These are phyloP conservation scores for Eremomyces bilateralis DNA, from an alignment of 495 filamentous ascomycete genomes.

Conservation along the genomic window DNA sequence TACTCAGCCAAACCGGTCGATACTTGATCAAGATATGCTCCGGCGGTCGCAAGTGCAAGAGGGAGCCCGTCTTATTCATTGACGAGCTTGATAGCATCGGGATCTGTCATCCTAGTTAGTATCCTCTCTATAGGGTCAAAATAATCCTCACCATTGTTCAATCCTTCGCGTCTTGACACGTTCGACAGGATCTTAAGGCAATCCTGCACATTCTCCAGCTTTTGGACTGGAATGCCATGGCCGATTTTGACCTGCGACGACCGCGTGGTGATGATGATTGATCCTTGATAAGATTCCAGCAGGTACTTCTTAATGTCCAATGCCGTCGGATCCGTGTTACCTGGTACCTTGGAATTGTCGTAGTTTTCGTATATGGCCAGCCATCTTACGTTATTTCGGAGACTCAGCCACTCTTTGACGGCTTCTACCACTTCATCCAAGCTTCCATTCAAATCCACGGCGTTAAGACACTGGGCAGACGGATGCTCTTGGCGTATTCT, in stretches of 20 bases:
- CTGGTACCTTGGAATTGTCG: constrained; percentile 3
- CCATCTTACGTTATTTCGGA: constrained; percentile 14
- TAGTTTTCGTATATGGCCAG: constrained; percentile 18
- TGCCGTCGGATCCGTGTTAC: constrained; percentile 8
- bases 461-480: constrained; percentile 1
- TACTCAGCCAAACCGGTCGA: constrained; percentile 1
- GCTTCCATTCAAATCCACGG: neutral
- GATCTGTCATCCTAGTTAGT: constrained; percentile 3
- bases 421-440: constrained; percentile 12
- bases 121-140: neutral
- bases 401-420: constrained; percentile 19
- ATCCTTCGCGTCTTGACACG: constrained; percentile 4
- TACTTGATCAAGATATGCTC: constrained; percentile 9
- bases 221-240: neutral
- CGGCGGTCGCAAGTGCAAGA: constrained; percentile 10
- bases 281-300: constrained; percentile 17
- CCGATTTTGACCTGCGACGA: constrained; percentile 4
- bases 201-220: constrained; percentile 5
- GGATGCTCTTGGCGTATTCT: constrained; percentile 5
- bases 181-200: constrained; percentile 7
- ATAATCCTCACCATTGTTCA: neutral
- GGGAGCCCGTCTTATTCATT: constrained; percentile 10
- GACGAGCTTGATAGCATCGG: constrained; percentile 4
- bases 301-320: constrained; percentile 19
- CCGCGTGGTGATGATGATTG: constrained; percentile 23